These are phyloP conservation scores for Cadophora malorum DNA, from an alignment of 2,329 filamentous ascomycete species.

Conservation along the genomic window DNA sequence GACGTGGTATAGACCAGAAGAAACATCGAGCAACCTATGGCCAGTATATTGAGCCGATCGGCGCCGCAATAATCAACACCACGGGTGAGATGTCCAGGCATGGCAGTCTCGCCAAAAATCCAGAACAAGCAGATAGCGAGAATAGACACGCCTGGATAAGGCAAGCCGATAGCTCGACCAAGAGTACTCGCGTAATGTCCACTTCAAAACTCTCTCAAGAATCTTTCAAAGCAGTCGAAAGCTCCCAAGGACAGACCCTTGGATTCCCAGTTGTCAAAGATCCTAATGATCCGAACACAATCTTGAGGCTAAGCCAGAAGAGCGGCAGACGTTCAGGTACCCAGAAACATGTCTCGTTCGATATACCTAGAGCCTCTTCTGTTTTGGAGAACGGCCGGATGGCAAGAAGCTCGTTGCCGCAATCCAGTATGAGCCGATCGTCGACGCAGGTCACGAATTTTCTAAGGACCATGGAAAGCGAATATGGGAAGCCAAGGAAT, in stretches of 20 bases:
- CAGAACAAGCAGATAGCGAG: background rate
- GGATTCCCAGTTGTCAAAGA: conserved; percentile 81
- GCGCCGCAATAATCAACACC: background rate
- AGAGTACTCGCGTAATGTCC: conserved; percentile 28
- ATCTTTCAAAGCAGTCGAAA: conserved; percentile 46
- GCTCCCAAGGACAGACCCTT: conserved; percentile 53
- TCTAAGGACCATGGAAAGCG: conserved; percentile 28
- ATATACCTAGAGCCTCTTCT: conserved; percentile 31
- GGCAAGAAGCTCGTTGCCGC: background rate
- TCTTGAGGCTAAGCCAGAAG: conserved; percentile 70
- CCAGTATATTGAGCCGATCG: background rate
- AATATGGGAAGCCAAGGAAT: conserved; percentile 18
- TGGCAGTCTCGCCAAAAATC: background rate
- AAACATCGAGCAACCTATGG: background rate
- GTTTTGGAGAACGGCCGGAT: background rate
- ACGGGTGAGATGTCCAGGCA: background rate
- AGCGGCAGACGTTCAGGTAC: conserved; percentile 52
- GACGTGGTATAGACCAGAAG: background rate
- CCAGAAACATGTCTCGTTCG: conserved; percentile 50
- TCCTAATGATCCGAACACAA: conserved; percentile 67
- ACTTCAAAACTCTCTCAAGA: conserved; percentile 46
- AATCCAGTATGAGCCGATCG: background rate
- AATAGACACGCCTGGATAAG: background rate
- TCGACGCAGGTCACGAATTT: conserved; percentile 24
- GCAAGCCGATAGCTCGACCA: background rate